Evolutionary conservation across 2,329 filamentous ascomycete species (phyloP), one percentile per base, ranked within the genome.

Genomic region (Fusarium nygamai): DNA sequence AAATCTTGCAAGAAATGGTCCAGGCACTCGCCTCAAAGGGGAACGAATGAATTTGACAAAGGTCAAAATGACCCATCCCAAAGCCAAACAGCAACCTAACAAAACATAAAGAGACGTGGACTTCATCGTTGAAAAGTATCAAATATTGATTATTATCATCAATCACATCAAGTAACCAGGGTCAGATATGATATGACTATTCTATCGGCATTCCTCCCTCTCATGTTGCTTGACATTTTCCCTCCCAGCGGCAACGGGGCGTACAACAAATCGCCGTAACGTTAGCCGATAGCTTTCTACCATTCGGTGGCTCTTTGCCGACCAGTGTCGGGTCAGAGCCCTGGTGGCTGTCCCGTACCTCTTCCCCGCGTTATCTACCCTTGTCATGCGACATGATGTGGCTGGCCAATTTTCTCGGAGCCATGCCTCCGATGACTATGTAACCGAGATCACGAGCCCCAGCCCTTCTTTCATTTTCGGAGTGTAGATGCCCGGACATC

Each of bases 281-380:
- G 20, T 44, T n/a, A 31, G 12, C 27, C 38, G 27, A 41, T 14
- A 22, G 8, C 12, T 7, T 43, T 7, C 9, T 8, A 24, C 5
- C 27, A 20, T 11, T 5, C 3, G 27, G 53, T 22, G 17, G 6
- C 2, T 13, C 16, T 8, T 22, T 33, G 8, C 38, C 38, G 53
- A 57, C 33, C n/a, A 17, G 29, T 31, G 27, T 27, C 27, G 22
- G 46, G 16, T 48, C 19, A 31, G 8, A 20, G 4, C 8, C 24
- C 20, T 20, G 16, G 12, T 3, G 2, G 0, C 6, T 20, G 16
- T 5, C 16, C 9, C 27, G 0, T 24, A 6, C 2, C 27, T 19
- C 6, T 33, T 13, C 38, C 22, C 36, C 27, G 27, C 53, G 3
- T 11, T 8, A 1, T 20, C 12, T 20, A 33, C 27, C 27, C 38